phyloP scores from a whole-genome alignment of 257 asterid genomes.

The Galeopsis tetrahit region DNA sequence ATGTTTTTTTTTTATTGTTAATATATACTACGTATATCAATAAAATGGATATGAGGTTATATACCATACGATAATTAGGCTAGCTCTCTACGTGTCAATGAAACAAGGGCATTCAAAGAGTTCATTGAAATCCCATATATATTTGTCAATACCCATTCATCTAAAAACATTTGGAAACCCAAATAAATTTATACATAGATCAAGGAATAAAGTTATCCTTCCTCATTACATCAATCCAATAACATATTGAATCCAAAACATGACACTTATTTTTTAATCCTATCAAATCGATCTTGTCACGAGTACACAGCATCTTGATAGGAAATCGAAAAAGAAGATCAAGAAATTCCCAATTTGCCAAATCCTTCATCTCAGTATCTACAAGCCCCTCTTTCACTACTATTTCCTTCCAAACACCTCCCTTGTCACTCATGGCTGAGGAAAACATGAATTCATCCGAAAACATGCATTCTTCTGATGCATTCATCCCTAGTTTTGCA shows the following conservation, averaged over 20 bases:
- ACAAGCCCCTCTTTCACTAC: constrained; percentile 57
- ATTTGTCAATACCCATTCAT: constrained; percentile 16
- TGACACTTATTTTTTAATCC: constrained; percentile 64
- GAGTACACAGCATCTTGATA: constrained; percentile 59
- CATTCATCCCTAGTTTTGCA: constrained; percentile 46
- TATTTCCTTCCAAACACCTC: constrained; percentile 68
- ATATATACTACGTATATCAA: not conserved
- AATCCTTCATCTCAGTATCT: constrained; percentile 61
- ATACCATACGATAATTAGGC: not conserved
- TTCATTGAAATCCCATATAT: not conserved
- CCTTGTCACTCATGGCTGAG: constrained; percentile 58
- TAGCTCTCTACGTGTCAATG: not conserved
- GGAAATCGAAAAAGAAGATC: constrained; percentile 71
- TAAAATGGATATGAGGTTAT: not conserved
- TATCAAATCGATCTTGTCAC: constrained; percentile 57
- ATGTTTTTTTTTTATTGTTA: no score
- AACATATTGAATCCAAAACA: constrained; percentile 66
- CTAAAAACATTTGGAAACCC: constrained; percentile 1
- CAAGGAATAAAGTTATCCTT: constrained; percentile 66
- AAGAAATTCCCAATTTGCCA: constrained; percentile 74
- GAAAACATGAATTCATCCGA: constrained; percentile 44
- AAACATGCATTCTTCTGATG: constrained; percentile 33
- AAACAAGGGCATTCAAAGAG: constrained; percentile 14
- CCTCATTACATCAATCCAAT: constrained; percentile 82
- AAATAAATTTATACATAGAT: constrained; percentile 7